Conservation (phyloP, 306 rosid species). For the Amphicarpaea edgeworthii region DNA sequence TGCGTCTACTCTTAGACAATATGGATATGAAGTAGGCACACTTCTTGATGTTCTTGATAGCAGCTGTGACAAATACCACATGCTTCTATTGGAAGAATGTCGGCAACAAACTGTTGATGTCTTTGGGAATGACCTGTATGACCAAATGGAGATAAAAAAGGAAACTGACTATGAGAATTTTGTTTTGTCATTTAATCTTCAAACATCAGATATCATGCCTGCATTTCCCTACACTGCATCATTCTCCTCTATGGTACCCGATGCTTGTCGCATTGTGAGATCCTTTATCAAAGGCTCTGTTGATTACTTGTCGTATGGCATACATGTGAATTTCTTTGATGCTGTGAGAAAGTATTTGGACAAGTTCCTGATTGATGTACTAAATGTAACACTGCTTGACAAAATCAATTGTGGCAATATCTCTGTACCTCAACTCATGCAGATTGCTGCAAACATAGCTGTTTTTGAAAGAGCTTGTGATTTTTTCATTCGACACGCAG, state of each 20-base stretch:
- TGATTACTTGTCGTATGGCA: constrained; percentile 78
- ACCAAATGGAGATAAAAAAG: constrained; percentile 80
- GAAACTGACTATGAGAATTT: constrained; percentile 77
- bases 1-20: constrained; percentile 76
- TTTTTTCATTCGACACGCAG: constrained; percentile 76
- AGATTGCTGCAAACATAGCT: constrained; percentile 85
- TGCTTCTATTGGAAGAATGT: constrained; percentile 84
- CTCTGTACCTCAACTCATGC: constrained; percentile 88
- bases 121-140: constrained; percentile 70
- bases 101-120: constrained; percentile 64
- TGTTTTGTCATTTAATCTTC: constrained; percentile 78
- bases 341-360: constrained; percentile 76
- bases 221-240: constrained; percentile 89
- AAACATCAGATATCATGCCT: constrained; percentile 78
- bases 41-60: constrained; percentile 80
- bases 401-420: constrained; percentile 67
- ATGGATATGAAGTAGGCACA: constrained; percentile 74
- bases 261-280: constrained; percentile 80
- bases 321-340: constrained; percentile 58
- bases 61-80: constrained; percentile 73
- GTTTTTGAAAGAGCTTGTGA: constrained; percentile 90
- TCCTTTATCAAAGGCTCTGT: constrained; percentile 92
- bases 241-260: constrained; percentile 92
- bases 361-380: constrained; percentile 71
- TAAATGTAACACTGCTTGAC: constrained; percentile 73